Base-by-base conservation (phyloP, 495 filamentous ascomycete genomes). In the Sabuloglossum arenarium region DNA sequence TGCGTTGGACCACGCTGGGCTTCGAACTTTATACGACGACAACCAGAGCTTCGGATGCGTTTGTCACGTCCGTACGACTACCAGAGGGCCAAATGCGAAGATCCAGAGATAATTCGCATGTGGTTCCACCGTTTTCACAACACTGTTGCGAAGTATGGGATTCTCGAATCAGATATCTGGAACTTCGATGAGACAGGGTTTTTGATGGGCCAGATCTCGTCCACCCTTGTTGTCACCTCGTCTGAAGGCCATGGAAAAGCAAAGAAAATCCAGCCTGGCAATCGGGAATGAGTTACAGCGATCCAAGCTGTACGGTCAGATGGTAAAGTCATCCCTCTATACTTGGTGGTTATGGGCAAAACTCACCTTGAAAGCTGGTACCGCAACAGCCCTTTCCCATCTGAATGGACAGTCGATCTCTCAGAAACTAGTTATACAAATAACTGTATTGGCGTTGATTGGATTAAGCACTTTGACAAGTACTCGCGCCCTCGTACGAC, bases 151-250 rank as follows among this genome's bases (percentile, higher is more conserved):
- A 54, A 60, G 47, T 58, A 59, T 45, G 58, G 56, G 12, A 60
- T 59, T 37, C 6, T 31, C 19, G 46, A 59, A 24, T 37, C 27
- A 14, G 46, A 59, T 53, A 59, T 59, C 31, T 60, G 53, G 23
- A 60, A 59, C 49, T 60, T 60, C 51, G 34, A 60, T 54, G 31
- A 60, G 51, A 37, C 43, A 53, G 58, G 56, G 39, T 59, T 60
- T 45, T 34, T 53, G 37, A 60, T 59, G 39, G 56, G 58, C 56
- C 16, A 59, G 23, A 60, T 60, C n/a, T 59, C 23, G 12, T 42
- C 32, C 9, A 55, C 16, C 21, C 31, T 30, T 23, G 54, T 58
- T 51, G 31, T 60, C 30, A 58, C 45, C 37, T 19, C 37, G 5
- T 34, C 37, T 29, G 46, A 60, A 24, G 28, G 23, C 19, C 16